Evolutionary conservation across 257 asterid genomes (phyloP).

Genomic region (Jasminum sambac): DNA sequence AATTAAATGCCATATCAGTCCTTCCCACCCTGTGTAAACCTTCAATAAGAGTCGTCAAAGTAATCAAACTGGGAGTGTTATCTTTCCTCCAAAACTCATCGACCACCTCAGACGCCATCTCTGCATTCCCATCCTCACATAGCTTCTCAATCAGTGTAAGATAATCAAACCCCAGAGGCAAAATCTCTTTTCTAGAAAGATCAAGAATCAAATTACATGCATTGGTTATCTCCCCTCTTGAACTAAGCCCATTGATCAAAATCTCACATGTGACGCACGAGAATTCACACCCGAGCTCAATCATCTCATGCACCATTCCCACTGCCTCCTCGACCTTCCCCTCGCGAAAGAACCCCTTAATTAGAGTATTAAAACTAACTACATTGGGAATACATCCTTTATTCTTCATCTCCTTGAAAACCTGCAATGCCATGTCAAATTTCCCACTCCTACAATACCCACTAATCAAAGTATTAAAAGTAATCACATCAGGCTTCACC

Average conservation of each 20-base stretch:
- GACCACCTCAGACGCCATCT: constrained; percentile 53
- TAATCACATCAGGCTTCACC: constrained; percentile 66
- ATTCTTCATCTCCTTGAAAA: constrained; percentile 82
- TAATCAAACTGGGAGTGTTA: constrained; percentile 56
- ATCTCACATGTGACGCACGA: constrained; percentile 79
- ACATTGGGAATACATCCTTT: constrained; percentile 85
- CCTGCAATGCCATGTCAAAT: constrained; percentile 58
- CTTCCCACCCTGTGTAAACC: constrained; percentile 48
- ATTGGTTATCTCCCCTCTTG: constrained; percentile 48
- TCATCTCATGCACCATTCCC: constrained; percentile 83
- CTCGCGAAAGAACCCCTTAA: constrained; percentile 69
- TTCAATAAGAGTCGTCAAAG: constrained; percentile 74
- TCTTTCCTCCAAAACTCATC: constrained; percentile 69
- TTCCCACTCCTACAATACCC: constrained; percentile 62
- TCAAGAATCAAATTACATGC: constrained; percentile 63
- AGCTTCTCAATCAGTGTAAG: constrained; percentile 57
- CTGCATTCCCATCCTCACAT: constrained; percentile 42
- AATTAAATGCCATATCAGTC: constrained; percentile 40
- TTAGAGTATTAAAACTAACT: constrained; percentile 84
- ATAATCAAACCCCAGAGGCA: constrained; percentile 61
- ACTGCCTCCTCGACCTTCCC: constrained; percentile 72
- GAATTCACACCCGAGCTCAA: constrained; percentile 67
- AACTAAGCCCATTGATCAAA: constrained; percentile 66
- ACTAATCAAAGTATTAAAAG: constrained; percentile 75
- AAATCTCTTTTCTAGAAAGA: constrained; percentile 54